These are phyloP conservation scores for Solanum sparsipilum DNA, from an alignment of 257 asterid genomes.

Conservation along the genomic window DNA sequence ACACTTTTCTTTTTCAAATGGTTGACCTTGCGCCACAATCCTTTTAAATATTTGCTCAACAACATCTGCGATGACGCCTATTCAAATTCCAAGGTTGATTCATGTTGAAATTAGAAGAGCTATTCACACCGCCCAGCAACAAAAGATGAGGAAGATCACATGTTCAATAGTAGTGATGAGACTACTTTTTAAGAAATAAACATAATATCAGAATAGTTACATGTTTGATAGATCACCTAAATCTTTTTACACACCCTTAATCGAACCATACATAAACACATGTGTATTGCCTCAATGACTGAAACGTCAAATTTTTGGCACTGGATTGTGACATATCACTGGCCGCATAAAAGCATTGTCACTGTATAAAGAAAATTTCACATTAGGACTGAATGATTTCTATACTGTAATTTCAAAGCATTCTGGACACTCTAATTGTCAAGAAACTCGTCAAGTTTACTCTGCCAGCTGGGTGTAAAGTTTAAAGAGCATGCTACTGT, in stretches of 20 bases:
- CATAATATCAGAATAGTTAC: not conserved
- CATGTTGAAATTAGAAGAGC: not conserved
- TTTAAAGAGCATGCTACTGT: constrained; percentile 13
- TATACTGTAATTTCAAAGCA: not conserved
- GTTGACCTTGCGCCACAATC: not conserved
- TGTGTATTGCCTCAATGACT: not conserved
- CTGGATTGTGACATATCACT: not conserved
- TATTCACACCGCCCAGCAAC: not conserved
- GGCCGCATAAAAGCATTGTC: not conserved
- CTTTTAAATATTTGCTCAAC: not conserved
- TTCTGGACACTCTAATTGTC: not conserved
- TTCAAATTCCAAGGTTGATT: not conserved
- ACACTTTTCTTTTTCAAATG: not conserved
- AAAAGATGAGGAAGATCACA: not conserved
- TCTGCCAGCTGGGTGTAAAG: not conserved
- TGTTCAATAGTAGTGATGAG: not conserved
- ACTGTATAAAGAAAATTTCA: not conserved
- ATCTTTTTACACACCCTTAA: not conserved
- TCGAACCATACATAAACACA: not conserved
- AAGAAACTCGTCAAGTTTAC: not conserved
- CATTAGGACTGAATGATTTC: not conserved
- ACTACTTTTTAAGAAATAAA: not conserved
- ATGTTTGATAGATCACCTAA: not conserved
- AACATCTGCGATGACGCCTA: not conserved
- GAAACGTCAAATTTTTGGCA: not conserved